Evolutionary conservation across 805 yeast genomes (phyloP).

Genomic region (Cyberlindnera saturnus): DNA sequence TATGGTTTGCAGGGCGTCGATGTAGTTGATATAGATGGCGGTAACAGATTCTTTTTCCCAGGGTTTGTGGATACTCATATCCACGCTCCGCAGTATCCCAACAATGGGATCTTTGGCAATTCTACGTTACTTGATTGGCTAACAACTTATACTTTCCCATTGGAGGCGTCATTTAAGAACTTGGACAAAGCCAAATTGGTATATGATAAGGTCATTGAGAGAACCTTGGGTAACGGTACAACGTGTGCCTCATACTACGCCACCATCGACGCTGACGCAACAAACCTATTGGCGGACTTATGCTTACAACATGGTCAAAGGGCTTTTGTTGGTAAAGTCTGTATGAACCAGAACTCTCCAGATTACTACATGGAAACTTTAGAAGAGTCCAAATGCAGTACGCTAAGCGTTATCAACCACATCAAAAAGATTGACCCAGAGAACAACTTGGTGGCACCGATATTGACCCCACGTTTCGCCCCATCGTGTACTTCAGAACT

Average conservation of each 20-base stretch:
- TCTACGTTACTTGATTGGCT: slow-evolving; percentile 89
- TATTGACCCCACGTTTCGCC: slow-evolving; percentile 91
- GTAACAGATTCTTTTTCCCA: slow-evolving; percentile 62
- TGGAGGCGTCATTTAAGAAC: slow-evolving; percentile 65
- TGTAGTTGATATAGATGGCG: slow-evolving; percentile 28
- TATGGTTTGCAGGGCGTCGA: slow-evolving; percentile 21
- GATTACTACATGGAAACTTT: slow-evolving; percentile 57
- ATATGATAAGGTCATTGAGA: slow-evolving; percentile 59
- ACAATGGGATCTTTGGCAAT: slow-evolving; percentile 77
- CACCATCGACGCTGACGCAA: slow-evolving; percentile 72
- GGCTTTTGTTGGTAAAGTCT: slow-evolving; percentile 87
- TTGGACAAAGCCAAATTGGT: slow-evolving; percentile 49
- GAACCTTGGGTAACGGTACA: slow-evolving; percentile 76
- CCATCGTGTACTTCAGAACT: slow-evolving; percentile 71
- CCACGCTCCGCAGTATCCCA: slow-evolving; percentile 83
- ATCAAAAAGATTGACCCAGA: slow-evolving; percentile 47
- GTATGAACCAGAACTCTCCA: slow-evolving; percentile 85
- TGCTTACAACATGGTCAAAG: slow-evolving; percentile 70
- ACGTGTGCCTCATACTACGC: slow-evolving; percentile 92
- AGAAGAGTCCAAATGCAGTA: slow-evolving; percentile 49
- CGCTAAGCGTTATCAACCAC: slow-evolving; percentile 51
- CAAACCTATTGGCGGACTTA: slow-evolving; percentile 70
- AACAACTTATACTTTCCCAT: slow-evolving; percentile 78
- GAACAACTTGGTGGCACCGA: slow-evolving; percentile 55
- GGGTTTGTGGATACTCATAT: slow-evolving; percentile 81